Conservation (phyloP, 495 filamentous ascomycete genomes). For the Venustampulla echinocandica region DNA sequence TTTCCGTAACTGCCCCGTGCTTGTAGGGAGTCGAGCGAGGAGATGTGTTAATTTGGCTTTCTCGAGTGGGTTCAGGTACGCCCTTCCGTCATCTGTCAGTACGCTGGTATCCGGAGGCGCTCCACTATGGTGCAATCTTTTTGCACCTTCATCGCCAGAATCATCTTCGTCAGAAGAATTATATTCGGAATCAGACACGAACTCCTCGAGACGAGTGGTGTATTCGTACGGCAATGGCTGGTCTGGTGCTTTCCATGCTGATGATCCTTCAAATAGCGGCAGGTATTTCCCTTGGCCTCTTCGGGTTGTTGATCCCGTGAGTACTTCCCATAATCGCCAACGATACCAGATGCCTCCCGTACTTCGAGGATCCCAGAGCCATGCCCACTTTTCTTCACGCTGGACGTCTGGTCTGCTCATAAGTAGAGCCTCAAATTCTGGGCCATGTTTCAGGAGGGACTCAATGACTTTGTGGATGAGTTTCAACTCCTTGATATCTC, state of each 20-base stretch:
- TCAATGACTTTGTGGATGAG: slow-evolving; percentile 88
- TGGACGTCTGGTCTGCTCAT: slow-evolving; percentile 80
- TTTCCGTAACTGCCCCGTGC: slow-evolving; percentile 63
- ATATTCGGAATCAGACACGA: slow-evolving; percentile 77
- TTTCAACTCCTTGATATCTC: slow-evolving; percentile 68
- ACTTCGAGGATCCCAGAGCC: slow-evolving; percentile 84
- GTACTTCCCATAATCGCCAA: slow-evolving; percentile 80
- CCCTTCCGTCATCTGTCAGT: slow-evolving; percentile 47
- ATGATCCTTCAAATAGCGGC: slow-evolving; percentile 60
- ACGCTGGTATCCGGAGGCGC: slow-evolving; percentile 38
- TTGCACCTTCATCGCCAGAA: slow-evolving; percentile 57
- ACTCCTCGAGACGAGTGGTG: slow-evolving; percentile 60
- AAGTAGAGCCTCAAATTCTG: slow-evolving; percentile 85
- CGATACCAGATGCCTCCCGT: slow-evolving; percentile 77
- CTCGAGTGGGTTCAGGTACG: slow-evolving; percentile 75
- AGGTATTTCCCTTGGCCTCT: slow-evolving; percentile 35
- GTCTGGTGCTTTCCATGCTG: slow-evolving; percentile 65
- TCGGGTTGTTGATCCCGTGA: slow-evolving; percentile 46
- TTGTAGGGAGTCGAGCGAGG: slow-evolving; percentile 70
- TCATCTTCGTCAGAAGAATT: slow-evolving; percentile 83
- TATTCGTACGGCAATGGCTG: slow-evolving; percentile 63
- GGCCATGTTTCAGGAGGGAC: slow-evolving; percentile 63
- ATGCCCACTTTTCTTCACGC: slow-evolving; percentile 80
- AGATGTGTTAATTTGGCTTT: slow-evolving; percentile 77
- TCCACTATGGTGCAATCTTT: slow-evolving; percentile 42